These are phyloP conservation scores for Boletus mariae DNA, from an alignment of 1,284 basidiomycete species.

Conservation along the genomic window DNA sequence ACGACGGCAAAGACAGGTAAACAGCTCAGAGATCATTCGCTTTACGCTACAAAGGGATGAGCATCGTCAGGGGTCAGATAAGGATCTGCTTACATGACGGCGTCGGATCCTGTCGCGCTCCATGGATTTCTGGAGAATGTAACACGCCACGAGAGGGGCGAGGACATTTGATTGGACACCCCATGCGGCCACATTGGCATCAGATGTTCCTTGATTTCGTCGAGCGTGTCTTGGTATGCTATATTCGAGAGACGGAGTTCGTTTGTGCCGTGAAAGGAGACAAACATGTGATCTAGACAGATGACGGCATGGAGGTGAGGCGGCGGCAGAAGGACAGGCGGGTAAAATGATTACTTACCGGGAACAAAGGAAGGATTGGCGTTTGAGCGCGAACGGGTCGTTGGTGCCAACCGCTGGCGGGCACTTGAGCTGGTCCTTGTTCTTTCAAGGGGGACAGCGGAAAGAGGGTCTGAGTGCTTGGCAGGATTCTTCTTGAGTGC, in stretches of 20 bases:
- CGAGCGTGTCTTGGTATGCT: conserved; percentile 34
- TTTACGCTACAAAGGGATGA: conserved; percentile 36
- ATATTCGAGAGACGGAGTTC: conserved; percentile 43
- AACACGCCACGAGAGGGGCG: conserved; percentile 38
- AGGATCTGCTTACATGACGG: conserved; percentile 36
- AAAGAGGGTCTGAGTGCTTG: conserved; percentile 25
- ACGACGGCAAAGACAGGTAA: conserved; percentile 37
- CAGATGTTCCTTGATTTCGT: conserved; percentile 41
- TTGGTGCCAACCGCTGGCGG: conserved; percentile 31
- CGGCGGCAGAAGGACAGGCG: conserved; percentile 8
- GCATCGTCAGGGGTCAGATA: neutral
- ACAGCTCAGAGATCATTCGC: conserved; percentile 42
- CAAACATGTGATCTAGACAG: conserved; percentile 50
- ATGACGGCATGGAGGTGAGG: conserved; percentile 17
- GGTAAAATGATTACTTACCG: conserved; percentile 21
- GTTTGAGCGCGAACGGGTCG: conserved; percentile 32
- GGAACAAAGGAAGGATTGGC: conserved; percentile 34
- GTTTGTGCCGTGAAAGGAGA: conserved; percentile 46
- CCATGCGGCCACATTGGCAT: conserved; percentile 48
- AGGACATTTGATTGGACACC: conserved; percentile 30
- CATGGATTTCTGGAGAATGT: conserved; percentile 45
- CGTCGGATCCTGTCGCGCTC: conserved; percentile 39
- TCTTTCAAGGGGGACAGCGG: conserved; percentile 28
- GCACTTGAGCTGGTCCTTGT: conserved; percentile 33
- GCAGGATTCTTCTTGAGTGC: conserved; percentile 50